Evolutionary conservation across 768 basidiomycete genomes (phyloP).

Genomic region (Tylopilus subfusipes): DNA sequence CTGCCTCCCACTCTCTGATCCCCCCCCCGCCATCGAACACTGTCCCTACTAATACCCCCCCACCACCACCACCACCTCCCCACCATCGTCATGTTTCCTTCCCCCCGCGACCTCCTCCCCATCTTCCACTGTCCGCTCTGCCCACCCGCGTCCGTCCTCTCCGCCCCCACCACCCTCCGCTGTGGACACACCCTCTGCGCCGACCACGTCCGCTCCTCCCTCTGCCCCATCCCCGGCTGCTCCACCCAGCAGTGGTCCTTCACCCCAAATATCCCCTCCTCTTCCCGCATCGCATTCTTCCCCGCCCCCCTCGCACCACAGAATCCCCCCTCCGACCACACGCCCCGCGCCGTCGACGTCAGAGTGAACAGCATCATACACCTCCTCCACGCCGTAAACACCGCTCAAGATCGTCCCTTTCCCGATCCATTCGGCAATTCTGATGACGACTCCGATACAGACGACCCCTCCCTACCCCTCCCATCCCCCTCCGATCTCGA

Average conservation of each 20-base stretch:
- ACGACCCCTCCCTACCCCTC: conserved; percentile 21
- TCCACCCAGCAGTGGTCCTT: conserved; percentile 13
- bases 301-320: conserved; percentile 33
- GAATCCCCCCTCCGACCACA: not conserved
- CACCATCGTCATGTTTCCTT: conserved; percentile 20
- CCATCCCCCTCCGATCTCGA: conserved; percentile 1
- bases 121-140: conserved; percentile 59
- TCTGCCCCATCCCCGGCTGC: conserved; percentile 39
- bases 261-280: conserved; percentile 40
- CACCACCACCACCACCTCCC: not conserved
- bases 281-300: conserved; percentile 34
- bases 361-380: conserved; percentile 53
- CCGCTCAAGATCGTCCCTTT: conserved; percentile 12
- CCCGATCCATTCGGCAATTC: conserved; percentile 24
- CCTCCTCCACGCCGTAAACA: conserved; percentile 34
- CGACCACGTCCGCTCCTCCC: conserved; percentile 39
- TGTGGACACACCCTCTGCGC: conserved; percentile 86
- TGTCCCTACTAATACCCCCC: conserved; percentile 10
- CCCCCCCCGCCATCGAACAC: not conserved
- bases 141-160: conserved; percentile 32
- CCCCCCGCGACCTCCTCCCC: conserved; percentile 30
- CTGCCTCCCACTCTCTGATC: not conserved
- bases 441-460: conserved; percentile 32
- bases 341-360: conserved; percentile 42
- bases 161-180: conserved; percentile 53